These are phyloP conservation scores for Tolypocladium endophyticum DNA, from an alignment of 2,329 filamentous ascomycete genomes.

Conservation along the genomic window DNA sequence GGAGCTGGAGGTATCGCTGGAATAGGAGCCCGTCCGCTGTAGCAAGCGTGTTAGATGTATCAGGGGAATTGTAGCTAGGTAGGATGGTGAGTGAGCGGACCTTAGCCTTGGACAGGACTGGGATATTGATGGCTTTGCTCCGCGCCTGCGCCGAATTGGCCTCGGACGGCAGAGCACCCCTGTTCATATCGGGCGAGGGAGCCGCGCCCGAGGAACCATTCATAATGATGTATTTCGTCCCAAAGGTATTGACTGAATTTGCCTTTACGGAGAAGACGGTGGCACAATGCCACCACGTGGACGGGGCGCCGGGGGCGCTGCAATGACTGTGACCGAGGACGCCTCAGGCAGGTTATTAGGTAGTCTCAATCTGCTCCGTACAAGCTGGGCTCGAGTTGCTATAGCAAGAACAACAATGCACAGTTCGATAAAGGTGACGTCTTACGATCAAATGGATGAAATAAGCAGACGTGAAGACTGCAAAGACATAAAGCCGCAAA, in stretches of 20 bases:
- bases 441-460: background rate
- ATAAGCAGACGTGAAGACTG: background rate
- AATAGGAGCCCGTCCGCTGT: slow-evolving; percentile 18
- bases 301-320: no score
- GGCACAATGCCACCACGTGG: background rate
- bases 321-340: background rate
- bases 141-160: background rate
- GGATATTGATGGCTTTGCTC: slow-evolving; percentile 10
- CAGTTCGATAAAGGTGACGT: background rate
- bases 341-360: no score
- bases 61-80: slow-evolving; percentile 1
- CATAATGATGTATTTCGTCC: background rate
- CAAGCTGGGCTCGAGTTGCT: background rate
- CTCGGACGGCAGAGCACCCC: background rate
- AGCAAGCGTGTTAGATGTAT: slow-evolving; percentile 10
- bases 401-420: background rate
- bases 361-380: background rate
- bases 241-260: background rate
- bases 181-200: slow-evolving; percentile 6
- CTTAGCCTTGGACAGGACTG: slow-evolving; percentile 9
- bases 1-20: slow-evolving; percentile 14
- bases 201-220: slow-evolving; percentile 2
- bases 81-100: slow-evolving; percentile 6
- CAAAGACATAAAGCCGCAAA: background rate
- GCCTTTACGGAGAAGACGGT: background rate